Conservation (phyloP, 2,329 filamentous ascomycete genomes). For the Xenosphaeropsis pyriputrescens region DNA sequence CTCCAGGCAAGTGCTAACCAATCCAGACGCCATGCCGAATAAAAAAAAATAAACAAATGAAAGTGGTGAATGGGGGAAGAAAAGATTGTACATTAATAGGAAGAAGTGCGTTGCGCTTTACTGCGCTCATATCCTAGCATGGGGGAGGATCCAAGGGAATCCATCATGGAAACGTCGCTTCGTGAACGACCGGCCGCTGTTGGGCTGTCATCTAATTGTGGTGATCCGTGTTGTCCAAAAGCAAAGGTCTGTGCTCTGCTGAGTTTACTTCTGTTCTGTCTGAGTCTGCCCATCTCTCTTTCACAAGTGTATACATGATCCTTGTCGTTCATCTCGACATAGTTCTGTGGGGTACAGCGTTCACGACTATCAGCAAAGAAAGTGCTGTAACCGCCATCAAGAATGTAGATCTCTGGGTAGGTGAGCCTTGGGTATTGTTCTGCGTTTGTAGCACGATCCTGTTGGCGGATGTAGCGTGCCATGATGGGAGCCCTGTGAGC, state of each 20-base stretch:
- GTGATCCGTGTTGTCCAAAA: conserved; percentile 57
- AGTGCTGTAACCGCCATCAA: conserved; percentile 89
- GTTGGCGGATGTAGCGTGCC: conserved; percentile 82
- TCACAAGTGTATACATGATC: conserved; percentile 89
- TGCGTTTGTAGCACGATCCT: conserved; percentile 74
- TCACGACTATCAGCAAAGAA: conserved; percentile 72
- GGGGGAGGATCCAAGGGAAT: conserved; percentile 21
- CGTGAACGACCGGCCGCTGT: conserved; percentile 24
- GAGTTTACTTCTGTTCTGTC: conserved; percentile 70
- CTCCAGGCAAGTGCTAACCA: too few relatives aligned
- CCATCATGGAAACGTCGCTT: conserved; percentile 21
- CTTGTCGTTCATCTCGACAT: conserved; percentile 90
- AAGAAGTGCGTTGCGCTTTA: conserved; percentile 45
- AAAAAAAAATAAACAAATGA: not conserved
- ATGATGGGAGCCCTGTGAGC: conserved; percentile 92
- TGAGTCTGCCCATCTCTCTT: conserved; percentile 84
- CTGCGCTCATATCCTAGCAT: conserved; percentile 34
- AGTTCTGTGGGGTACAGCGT: conserved; percentile 86
- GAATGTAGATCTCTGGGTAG: conserved; percentile 95
- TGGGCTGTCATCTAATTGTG: conserved; percentile 41
- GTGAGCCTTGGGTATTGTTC: conserved; percentile 77
- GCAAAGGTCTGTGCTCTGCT: conserved; percentile 87
- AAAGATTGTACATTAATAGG: conserved; percentile 32
- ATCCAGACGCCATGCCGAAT: conserved; percentile 1
- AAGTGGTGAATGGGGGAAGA: too few relatives aligned